Evolutionary conservation across 1,284 basidiomycete genomes (phyloP), one percentile per base, ranked within the genome.

Genomic region (Rhodofomes roseus): DNA sequence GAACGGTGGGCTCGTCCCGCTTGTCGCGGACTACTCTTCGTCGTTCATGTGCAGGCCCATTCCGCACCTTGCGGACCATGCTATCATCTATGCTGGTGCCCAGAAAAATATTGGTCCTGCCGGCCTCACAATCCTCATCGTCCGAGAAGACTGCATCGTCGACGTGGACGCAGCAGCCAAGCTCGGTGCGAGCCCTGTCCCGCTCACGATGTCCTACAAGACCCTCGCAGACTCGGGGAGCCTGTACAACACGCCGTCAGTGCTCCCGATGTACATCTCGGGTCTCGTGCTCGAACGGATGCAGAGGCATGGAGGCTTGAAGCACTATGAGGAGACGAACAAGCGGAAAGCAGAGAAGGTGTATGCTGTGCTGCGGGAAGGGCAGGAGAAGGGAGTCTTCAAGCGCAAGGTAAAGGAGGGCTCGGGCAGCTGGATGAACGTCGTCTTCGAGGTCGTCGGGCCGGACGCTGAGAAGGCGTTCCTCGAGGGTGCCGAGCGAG

Each of bases 71-170:
- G 87, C 88, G 43, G 89, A 92, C 71, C 93, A 97, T 73, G 95
- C 93, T 4, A 81, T 99, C 70, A 91, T 99, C 69, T 99, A 92
- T 73, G 98, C 96, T 12, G 97, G 97, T 43, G 97, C 93, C n/a
- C 97, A 99, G 76, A 99, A 99, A 82, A 99, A 99, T 74, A 81
- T 99, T 55, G 97, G 96, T 4, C 97, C 97, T 1, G 89, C 96
- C 0, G 97, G 97, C 2, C 80, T 97, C 25, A 96, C 95, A 4
- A 85, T 99, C 69, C 79, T 96, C 63, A 96, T 99, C 73, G 93
- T 98, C 20, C 87, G 93, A 36, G 87, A 96, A 64, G 94, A 97
- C 74, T 89, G 97, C 70, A 80, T 97, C 68, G 93, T 95, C 67
- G 90, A 92, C 71, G 88, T 92, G 43, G 90, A 94, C 67, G 87